phyloP scores from a whole-genome alignment of 768 basidiomycete species.

The Tylopilus vinaceipallidus region DNA sequence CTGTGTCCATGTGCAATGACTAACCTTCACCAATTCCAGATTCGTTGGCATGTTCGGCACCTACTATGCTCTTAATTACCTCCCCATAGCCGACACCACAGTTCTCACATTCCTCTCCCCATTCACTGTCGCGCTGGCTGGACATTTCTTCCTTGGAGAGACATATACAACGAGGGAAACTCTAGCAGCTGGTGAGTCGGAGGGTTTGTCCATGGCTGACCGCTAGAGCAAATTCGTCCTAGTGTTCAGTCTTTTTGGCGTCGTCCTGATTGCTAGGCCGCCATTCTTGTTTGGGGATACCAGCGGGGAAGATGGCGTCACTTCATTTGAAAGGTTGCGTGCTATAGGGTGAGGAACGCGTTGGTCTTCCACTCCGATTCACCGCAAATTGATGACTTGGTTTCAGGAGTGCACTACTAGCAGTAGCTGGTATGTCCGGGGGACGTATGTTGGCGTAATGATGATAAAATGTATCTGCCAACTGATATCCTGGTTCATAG shows the following conservation, averaged over 20 bases:
- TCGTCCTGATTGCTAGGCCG: constrained; percentile 80
- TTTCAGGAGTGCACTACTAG: constrained; percentile 55
- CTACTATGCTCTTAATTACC: constrained; percentile 71
- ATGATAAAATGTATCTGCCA: not conserved
- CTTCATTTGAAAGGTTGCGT: constrained; percentile 42
- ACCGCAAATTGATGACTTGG: not conserved
- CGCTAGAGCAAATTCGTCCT: not conserved
- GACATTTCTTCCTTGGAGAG: constrained; percentile 62
- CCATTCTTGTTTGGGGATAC: constrained; percentile 61
- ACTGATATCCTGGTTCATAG: constrained; percentile 32
- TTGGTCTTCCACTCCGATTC: not conserved
- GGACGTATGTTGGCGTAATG: constrained; percentile 52
- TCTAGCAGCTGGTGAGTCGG: constrained; percentile 46
- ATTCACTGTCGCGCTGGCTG: constrained; percentile 59
- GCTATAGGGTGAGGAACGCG: constrained; percentile 51
- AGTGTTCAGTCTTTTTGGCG: constrained; percentile 71
- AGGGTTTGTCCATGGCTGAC: not conserved
- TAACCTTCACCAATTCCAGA: constrained; percentile 31
- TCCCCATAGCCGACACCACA: constrained; percentile 76
- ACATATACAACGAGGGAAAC: constrained; percentile 52
- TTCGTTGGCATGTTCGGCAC: constrained; percentile 71
- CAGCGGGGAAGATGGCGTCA: not conserved
- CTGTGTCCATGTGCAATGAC: not conserved
- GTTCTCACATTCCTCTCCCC: constrained; percentile 77
- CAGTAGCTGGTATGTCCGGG: constrained; percentile 61